Percentiles rank a stretch among this genome's conserved stretches.
phyloP scores from a whole-genome alignment of 306 rosid species.

The Citrullus colocynthis region DNA sequence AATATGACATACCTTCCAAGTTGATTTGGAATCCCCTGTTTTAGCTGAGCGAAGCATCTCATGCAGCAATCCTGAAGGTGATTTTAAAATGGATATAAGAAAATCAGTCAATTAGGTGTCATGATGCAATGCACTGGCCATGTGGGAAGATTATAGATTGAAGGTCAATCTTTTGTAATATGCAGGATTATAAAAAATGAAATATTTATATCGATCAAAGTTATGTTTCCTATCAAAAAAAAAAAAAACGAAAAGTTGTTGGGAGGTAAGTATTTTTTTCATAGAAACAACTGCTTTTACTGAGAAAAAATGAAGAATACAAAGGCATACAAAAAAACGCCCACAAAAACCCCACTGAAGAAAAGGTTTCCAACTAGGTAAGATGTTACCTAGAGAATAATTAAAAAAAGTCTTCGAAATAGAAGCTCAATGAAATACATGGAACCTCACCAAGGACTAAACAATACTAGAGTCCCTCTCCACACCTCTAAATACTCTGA shows the following conservation, averaged over 20 bases:
- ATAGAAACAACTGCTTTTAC: no score
- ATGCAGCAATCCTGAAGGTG: slow-evolving; percentile 52
- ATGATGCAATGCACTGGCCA: neutral
- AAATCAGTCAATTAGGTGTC: neutral
- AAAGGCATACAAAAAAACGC: no score
- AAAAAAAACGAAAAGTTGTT: neutral
- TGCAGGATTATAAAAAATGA: neutral
- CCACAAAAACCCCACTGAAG: no score
- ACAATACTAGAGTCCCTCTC: no score
- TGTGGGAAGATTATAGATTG: neutral
- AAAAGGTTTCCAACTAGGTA: no score
- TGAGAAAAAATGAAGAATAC: no score
- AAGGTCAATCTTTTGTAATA: neutral
- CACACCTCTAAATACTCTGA: no score
- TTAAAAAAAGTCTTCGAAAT: no score
- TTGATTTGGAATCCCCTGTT: slow-evolving; percentile 77
- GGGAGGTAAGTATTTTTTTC: no score
- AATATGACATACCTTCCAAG: slow-evolving; percentile 67
- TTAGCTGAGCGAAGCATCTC: slow-evolving; percentile 85
- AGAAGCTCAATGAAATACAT: no score
- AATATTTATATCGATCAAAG: neutral
- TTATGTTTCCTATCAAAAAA: neutral
- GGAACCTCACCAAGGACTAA: no score
- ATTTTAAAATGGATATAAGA: slow-evolving; percentile 1
- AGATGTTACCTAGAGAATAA: no score